Evolutionary conservation across 257 asterid species (phyloP).

Genomic region (Solanum chilense): DNA sequence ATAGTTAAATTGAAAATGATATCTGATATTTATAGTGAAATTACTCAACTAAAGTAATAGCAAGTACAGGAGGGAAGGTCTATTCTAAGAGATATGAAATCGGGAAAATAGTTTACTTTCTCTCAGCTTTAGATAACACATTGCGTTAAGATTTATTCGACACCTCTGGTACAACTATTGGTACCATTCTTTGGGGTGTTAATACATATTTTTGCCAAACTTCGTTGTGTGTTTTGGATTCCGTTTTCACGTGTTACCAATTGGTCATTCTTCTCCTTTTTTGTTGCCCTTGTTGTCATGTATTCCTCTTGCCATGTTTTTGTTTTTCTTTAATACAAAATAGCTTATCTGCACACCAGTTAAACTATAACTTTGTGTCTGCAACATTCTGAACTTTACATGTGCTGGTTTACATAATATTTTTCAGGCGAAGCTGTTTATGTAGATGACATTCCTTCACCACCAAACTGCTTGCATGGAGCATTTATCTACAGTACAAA

Average conservation of each 20-base stretch:
- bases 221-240: not conserved
- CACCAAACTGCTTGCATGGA: slow-evolving; percentile 53
- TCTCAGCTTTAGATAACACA: not conserved
- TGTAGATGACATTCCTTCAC: slow-evolving; percentile 74
- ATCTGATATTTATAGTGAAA: not conserved
- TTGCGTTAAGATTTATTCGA: not conserved
- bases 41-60: not conserved
- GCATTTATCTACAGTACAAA: slow-evolving; percentile 55
- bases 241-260: not conserved
- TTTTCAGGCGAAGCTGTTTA: not conserved
- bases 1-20: not conserved
- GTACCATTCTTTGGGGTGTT: not conserved
- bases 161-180: not conserved
- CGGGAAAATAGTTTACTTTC: not conserved
- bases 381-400: not conserved
- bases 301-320: not conserved
- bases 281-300: not conserved
- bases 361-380: not conserved
- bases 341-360: not conserved
- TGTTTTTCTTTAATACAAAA: not conserved
- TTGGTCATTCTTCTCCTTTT: not conserved
- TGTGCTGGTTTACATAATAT: not conserved
- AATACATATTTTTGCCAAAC: not conserved
- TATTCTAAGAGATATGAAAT: not conserved
- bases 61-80: not conserved